Conservation (phyloP, 2,329 filamentous ascomycete species). For the Bipolaris zeicola region DNA sequence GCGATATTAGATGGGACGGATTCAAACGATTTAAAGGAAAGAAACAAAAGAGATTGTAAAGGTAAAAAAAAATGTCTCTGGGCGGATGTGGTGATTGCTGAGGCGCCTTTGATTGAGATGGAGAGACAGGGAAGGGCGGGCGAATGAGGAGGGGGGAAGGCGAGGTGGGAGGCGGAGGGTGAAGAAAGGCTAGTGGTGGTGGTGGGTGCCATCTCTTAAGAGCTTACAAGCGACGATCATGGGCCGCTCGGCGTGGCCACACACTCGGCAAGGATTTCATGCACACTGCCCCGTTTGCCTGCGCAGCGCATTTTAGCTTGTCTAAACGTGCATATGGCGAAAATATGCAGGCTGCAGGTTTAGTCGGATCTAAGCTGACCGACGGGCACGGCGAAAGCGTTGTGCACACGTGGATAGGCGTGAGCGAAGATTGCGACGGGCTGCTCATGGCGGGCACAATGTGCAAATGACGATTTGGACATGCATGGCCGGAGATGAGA, state of each 20-base stretch:
- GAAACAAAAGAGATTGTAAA: constrained; percentile 41
- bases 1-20: constrained; percentile 47
- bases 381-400: constrained; percentile 38
- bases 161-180: constrained; percentile 51
- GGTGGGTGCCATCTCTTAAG: constrained; percentile 48
- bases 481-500: constrained; percentile 45
- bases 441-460: constrained; percentile 34
- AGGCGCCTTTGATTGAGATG: constrained; percentile 43
- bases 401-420: constrained; percentile 44
- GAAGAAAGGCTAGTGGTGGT: constrained; percentile 45
- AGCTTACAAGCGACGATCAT: constrained; percentile 43
- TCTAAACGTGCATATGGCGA: constrained; percentile 47
- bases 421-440: constrained; percentile 42
- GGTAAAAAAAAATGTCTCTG: constrained; percentile 42
- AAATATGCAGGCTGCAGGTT: constrained; percentile 42
- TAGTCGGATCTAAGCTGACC: constrained; percentile 48
- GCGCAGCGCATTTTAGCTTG: constrained; percentile 46
- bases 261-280: constrained; percentile 44
- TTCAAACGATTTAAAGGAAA: constrained; percentile 41
- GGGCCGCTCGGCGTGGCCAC: constrained; percentile 44
- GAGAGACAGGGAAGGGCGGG: constrained; percentile 46
- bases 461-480: constrained; percentile 23
- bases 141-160: constrained; percentile 52
- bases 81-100: constrained; percentile 43
- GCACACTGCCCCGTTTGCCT: constrained; percentile 48